Conservation (phyloP, 441 rosid genomes). For the Brassica balearica region DNA sequence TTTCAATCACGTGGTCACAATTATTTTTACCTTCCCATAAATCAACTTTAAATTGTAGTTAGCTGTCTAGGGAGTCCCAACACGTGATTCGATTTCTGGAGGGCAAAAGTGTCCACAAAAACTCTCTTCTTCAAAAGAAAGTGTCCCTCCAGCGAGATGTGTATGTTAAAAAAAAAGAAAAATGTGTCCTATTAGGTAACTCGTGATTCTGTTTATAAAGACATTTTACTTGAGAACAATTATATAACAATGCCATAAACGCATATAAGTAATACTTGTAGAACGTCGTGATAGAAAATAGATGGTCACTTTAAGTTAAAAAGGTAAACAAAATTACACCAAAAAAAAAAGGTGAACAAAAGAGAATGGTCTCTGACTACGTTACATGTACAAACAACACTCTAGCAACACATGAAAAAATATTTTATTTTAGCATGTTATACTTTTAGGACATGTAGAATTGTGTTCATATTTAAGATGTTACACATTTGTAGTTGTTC, state of each 20-base stretch:
- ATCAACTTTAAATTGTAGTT: no score
- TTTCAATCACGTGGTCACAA: no score
- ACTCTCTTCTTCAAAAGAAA: no score
- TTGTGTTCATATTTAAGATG: background rate
- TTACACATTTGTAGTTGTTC: background rate
- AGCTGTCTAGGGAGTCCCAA: no score
- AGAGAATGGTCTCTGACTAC: constrained; percentile 10
- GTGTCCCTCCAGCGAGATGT: no score
- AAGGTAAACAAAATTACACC: background rate
- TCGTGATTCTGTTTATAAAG: background rate
- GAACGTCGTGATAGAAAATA: constrained; percentile 4
- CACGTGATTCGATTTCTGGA: no score
- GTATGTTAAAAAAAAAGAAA: no score
- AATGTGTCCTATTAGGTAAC: no score
- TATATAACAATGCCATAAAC: background rate
- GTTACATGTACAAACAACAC: background rate
- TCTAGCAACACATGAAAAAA: background rate
- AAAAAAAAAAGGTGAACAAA: background rate
- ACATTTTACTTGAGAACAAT: background rate
- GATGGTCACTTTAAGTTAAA: constrained; percentile 1
- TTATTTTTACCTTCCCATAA: no score
- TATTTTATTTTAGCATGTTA: background rate
- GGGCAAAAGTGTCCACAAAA: no score
- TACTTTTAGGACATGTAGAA: background rate
- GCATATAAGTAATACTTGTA: constrained; percentile 1